Conservation (phyloP, 495 filamentous ascomycete species). For the Trichoderma asperelloides region DNA sequence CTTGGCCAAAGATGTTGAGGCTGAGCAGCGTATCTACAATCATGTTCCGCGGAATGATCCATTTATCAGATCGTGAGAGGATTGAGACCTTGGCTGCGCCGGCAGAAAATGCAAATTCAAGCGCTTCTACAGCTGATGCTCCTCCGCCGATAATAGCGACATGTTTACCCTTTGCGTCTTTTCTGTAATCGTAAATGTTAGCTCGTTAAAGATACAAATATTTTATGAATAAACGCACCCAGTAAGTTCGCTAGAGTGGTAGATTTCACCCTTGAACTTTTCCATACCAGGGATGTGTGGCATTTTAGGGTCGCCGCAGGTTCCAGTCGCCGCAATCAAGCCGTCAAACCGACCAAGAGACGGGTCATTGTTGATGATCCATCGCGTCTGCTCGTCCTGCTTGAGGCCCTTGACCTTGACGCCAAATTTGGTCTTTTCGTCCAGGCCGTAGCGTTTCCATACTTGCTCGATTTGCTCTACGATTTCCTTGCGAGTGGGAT, state of each 20-base stretch:
- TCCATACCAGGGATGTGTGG: constrained; percentile 57
- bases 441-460: constrained; percentile 68
- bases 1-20: constrained; percentile 70
- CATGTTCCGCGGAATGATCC: constrained; percentile 78
- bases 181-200: not conserved
- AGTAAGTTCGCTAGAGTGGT: constrained; percentile 65
- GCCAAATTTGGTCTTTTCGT: constrained; percentile 62
- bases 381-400: constrained; percentile 57
- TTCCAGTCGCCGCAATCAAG: constrained; percentile 66
- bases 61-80: constrained; percentile 73
- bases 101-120: constrained; percentile 66
- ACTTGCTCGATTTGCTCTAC: constrained; percentile 58
- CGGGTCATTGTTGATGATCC: constrained; percentile 64
- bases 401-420: constrained; percentile 58
- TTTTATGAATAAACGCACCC: constrained; percentile 32
- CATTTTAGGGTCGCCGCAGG: constrained; percentile 69
- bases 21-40: constrained; percentile 64
- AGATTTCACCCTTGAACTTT: constrained; percentile 57
- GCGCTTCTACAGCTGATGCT: constrained; percentile 72
- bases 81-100: constrained; percentile 61
- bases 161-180: constrained; percentile 57
- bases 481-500: constrained; percentile 67
- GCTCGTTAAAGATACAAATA: not conserved
- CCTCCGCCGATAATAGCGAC: constrained; percentile 72
- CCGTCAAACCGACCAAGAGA: constrained; percentile 67